Percentiles rank a stretch among this genome's conserved stretches.
Evolutionary conservation across 2,329 filamentous ascomycete genomes (phyloP).

Genomic region (Macroventuria anomochaeta): DNA sequence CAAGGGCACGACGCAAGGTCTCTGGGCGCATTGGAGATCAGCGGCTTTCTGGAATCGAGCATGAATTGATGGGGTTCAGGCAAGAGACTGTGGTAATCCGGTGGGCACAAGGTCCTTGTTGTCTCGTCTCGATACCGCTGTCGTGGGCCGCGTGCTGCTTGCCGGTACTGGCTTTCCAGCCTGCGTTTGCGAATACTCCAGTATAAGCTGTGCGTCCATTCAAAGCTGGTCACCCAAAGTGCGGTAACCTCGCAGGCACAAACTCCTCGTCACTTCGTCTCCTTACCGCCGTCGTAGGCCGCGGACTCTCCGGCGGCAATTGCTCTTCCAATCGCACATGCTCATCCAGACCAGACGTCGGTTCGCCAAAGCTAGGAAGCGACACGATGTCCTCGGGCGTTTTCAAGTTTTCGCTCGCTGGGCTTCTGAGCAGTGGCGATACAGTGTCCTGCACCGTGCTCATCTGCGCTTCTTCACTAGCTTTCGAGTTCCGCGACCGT

Average conservation of each 20-base stretch:
- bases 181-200: no score
- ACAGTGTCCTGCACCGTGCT: conserved; percentile 16
- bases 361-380: conserved; percentile 35
- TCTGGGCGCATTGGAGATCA: no score
- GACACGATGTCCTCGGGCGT: conserved; percentile 16
- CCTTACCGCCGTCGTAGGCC: conserved; percentile 1
- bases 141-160: not conserved
- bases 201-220: no score
- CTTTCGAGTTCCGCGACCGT: conserved; percentile 19
- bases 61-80: no score
- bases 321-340: not conserved
- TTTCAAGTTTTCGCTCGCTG: conserved; percentile 22
- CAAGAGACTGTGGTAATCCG: no score
- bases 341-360: not conserved
- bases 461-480: conserved; percentile 13
- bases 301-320: not conserved
- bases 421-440: conserved; percentile 27
- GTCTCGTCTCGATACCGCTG: no score
- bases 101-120: no score
- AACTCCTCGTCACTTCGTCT: conserved; percentile 31
- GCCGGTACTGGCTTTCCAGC: not conserved
- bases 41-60: no score
- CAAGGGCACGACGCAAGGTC: no score
- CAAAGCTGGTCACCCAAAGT: conserved; percentile 38
- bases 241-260: conserved; percentile 45